Evolutionary conservation across 768 basidiomycete species (phyloP).

Genomic region (Peribolospora baueri): DNA sequence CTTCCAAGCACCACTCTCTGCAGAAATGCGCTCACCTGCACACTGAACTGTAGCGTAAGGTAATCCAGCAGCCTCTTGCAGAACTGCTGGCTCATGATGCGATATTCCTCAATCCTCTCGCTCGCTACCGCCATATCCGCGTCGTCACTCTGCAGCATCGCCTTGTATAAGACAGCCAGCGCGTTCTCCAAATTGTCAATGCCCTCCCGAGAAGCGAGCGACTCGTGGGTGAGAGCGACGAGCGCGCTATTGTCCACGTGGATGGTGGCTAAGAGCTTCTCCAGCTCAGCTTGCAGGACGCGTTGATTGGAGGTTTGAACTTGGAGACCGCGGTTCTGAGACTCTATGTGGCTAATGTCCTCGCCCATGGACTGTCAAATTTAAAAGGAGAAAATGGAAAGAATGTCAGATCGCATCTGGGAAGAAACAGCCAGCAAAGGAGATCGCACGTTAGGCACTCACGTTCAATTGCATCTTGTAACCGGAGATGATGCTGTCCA

Average conservation of each 20-base stretch:
- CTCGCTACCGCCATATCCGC: conserved; percentile 92
- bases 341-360: conserved; percentile 86
- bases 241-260: conserved; percentile 64
- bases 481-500: conserved; percentile 68
- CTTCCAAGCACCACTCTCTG: conserved; percentile 6
- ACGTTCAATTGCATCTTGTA: conserved; percentile 96
- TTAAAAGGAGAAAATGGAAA: neutral
- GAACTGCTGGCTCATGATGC: conserved; percentile 70
- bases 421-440: neutral
- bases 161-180: conserved; percentile 77
- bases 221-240: conserved; percentile 59
- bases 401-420: neutral
- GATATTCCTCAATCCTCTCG: conserved; percentile 74
- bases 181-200: conserved; percentile 59
- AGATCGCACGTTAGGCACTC: conserved; percentile 14
- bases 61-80: conserved; percentile 79
- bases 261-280: conserved; percentile 79
- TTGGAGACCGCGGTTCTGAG: conserved; percentile 84
- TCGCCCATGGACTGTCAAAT: conserved; percentile 57
- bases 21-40: conserved; percentile 32
- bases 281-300: conserved; percentile 54
- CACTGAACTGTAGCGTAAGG: conserved; percentile 69
- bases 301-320: conserved; percentile 92
- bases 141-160: conserved; percentile 51
- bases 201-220: conserved; percentile 51